Percentiles rank a stretch among this genome's conserved stretches.
These are phyloP conservation scores for Paragyromitra xinjiangensis DNA, from an alignment of 495 filamentous ascomycete species.

Conservation along the genomic window DNA sequence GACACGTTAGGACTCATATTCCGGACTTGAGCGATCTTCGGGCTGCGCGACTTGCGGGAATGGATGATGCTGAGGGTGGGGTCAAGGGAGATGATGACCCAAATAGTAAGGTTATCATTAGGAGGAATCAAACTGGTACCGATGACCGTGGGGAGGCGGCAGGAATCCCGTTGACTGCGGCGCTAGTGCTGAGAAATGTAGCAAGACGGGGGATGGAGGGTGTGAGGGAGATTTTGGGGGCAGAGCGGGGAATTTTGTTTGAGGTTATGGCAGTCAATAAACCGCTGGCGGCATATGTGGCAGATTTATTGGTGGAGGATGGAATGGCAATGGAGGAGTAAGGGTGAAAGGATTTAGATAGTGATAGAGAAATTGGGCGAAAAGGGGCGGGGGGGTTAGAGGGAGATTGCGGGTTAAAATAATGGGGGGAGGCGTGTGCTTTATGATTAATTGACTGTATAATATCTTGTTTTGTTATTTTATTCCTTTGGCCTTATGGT, in stretches of 20 bases:
- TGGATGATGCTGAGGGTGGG: conserved; percentile 56
- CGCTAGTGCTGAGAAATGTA: conserved; percentile 87
- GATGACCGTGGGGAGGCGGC: conserved; percentile 82
- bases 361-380: neutral
- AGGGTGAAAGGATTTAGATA: neutral
- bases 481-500: neutral
- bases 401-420: conserved; percentile 13
- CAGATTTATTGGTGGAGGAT: conserved; percentile 61
- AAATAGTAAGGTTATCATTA: conserved; percentile 61
- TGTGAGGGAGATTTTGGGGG: conserved; percentile 64
- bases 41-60: conserved; percentile 34
- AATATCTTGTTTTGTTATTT: conserved; percentile 27
- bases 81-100: conserved; percentile 58
- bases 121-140: conserved; percentile 72
- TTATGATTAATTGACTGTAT: conserved; percentile 35
- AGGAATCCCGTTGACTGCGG: conserved; percentile 84
- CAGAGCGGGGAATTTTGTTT: conserved; percentile 62
- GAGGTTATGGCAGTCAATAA: conserved; percentile 63
- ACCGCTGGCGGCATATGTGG: conserved; percentile 61
- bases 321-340: conserved; percentile 51
- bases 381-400: neutral
- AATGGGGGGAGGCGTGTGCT: conserved; percentile 13
- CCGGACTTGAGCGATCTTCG: conserved; percentile 50
- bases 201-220: conserved; percentile 75
- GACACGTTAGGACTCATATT: conserved; percentile 57